A percentile compares a stretch with the other conserved stretches of the same genome.
Conservation (phyloP, 805 yeast genomes). For the Starmerella potacharoeniae region DNA sequence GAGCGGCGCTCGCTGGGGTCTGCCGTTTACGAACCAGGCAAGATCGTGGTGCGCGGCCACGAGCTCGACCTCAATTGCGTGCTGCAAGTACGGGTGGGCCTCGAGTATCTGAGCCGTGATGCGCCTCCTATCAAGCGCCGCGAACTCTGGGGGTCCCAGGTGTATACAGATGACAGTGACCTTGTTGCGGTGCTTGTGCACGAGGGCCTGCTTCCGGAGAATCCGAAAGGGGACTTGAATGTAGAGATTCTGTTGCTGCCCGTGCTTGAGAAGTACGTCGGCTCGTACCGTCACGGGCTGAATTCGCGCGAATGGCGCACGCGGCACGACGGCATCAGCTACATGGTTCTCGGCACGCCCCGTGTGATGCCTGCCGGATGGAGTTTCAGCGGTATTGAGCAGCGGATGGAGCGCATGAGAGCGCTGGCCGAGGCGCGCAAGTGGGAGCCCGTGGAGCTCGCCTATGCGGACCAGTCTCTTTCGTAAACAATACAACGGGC, state of each 20-base stretch:
- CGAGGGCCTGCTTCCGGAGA: slow-evolving; percentile 45
- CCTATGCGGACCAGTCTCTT: not conserved
- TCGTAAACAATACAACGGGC: too few species aligned
- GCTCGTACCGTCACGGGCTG: slow-evolving; percentile 56
- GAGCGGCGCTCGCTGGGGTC: slow-evolving; percentile 43
- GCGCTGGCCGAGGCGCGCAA: slow-evolving; percentile 12
- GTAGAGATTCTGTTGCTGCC: slow-evolving; percentile 61
- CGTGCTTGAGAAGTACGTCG: slow-evolving; percentile 48
- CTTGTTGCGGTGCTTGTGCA: slow-evolving; percentile 64
- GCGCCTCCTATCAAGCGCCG: slow-evolving; percentile 32
- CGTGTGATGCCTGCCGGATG: slow-evolving; percentile 17
- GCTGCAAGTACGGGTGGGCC: slow-evolving; percentile 49
- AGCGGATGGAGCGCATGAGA: slow-evolving; percentile 6
- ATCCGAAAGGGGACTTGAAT: slow-evolving; percentile 35
- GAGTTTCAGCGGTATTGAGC: slow-evolving; percentile 5
- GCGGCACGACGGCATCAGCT: slow-evolving; percentile 70
- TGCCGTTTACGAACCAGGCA: slow-evolving; percentile 36
- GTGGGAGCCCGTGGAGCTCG: slow-evolving; percentile 6
- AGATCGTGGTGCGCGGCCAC: slow-evolving; percentile 23
- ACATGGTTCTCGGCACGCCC: slow-evolving; percentile 36
- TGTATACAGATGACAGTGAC: slow-evolving; percentile 92
- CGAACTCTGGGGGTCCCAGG: slow-evolving; percentile 81
- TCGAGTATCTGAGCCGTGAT: slow-evolving; percentile 28
- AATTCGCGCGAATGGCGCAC: slow-evolving; percentile 64
- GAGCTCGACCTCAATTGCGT: slow-evolving; percentile 30